phyloP scores from a whole-genome alignment of 2,329 filamentous ascomycete genomes.

The Volutella citrinella region DNA sequence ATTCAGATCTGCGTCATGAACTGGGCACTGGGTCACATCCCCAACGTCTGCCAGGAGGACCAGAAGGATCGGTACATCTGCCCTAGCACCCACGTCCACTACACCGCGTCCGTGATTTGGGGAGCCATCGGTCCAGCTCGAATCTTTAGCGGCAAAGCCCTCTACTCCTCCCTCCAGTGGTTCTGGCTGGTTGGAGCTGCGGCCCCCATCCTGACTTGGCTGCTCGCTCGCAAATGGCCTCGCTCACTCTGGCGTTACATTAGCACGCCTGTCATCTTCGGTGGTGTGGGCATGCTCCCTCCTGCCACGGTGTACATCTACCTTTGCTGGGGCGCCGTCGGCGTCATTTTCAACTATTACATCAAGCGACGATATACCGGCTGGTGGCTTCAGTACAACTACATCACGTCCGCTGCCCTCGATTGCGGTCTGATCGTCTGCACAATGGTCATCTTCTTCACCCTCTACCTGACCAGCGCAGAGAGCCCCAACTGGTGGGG shows the following conservation, averaged over 20 bases:
- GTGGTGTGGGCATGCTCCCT: constrained; percentile 60
- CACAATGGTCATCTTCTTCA: constrained; percentile 68
- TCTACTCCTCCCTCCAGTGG: constrained; percentile 64
- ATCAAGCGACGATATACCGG: constrained; percentile 63
- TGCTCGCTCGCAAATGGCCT: constrained; percentile 59
- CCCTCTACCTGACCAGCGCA: constrained; percentile 58
- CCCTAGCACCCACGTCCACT: constrained; percentile 55
- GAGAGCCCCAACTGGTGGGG: constrained; percentile 61
- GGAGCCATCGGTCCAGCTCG: constrained; percentile 68
- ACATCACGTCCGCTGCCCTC: constrained; percentile 68
- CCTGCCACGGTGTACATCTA: constrained; percentile 71
- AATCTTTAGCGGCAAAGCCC: constrained; percentile 61
- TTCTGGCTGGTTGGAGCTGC: constrained; percentile 68
- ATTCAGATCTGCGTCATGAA: constrained; percentile 65
- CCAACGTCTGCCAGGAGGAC: constrained; percentile 54
- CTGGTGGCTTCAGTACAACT: constrained; percentile 80
- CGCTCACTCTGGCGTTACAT: constrained; percentile 62
- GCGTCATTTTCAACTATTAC: constrained; percentile 65
- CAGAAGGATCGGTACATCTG: constrained; percentile 57
- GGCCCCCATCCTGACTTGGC: constrained; percentile 62
- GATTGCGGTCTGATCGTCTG: constrained; percentile 66
- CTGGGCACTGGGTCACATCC: constrained; percentile 61
- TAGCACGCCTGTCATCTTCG: constrained; percentile 66
- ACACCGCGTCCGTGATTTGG: constrained; percentile 70
- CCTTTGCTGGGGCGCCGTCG: constrained; percentile 66